Evolutionary conservation across 768 basidiomycete genomes (phyloP), one percentile per base, ranked within the genome.

Genomic region (Termitomyces sp.): DNA sequence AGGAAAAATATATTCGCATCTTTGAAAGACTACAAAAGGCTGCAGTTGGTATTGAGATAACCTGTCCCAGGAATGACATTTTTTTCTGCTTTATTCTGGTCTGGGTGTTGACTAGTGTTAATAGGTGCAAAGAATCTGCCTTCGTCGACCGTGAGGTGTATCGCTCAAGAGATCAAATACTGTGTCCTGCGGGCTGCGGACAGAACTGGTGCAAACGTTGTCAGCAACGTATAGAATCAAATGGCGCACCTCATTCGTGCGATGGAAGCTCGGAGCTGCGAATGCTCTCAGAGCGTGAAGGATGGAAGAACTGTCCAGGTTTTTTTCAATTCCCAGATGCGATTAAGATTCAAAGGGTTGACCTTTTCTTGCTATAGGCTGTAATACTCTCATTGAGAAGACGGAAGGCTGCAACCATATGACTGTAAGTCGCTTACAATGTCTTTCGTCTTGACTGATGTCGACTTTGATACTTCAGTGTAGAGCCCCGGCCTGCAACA

Each of bases 241-340:
- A 69, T 18, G 51, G 51, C 20, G 2, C 8, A 35, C 20, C 32
- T 35, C 58, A 87, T 68, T 83, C 83, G 0, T 89, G 87, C 68
- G 86, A 87, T 59, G 85, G 84, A 4, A 75, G 81, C 13, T 75
- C 75, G 2, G 87, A 88, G 65, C 75, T 88, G 8, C 76, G 80
- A 4, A 71, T 79, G 55, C 63, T 88, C 49, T 83, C 88, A 81
- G 69, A 74, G 40, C 63, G 74, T 63, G 71, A 76, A n/a, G 86
- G 86, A 7, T 89, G 87, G 88, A 84, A 82, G 62, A 78, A 80
- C 50, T 89, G 88, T 66, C 87, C 87, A 61, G 84, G 87, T 54
- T 7, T 24, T 7, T 54, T 7, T 24, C 2, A 11, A 11, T 39
- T 40, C 11, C 20, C 36, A 18, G 36, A 16, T 53, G 22, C 22